Base-by-base conservation (phyloP, 1,284 basidiomycete genomes). In the Sphaerobolus stellatus region DNA sequence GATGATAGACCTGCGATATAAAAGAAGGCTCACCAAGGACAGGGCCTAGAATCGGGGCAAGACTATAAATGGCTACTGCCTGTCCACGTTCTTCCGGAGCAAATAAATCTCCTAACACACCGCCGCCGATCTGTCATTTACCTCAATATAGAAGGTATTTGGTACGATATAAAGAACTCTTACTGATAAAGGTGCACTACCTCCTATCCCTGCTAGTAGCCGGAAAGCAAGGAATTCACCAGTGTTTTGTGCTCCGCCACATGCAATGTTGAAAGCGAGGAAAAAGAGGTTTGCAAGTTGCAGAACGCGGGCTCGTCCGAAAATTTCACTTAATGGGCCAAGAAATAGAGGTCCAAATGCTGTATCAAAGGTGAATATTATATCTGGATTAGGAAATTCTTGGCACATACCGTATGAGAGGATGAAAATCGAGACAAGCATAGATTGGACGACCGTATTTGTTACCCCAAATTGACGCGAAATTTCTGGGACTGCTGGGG, bases 91-190 rank as follows among this genome's bases (percentile, higher is more conserved):
- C 76, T 55, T 90, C 84, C 0, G 85, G 66, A n/a, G 64, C 66
- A 79, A 83, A 92, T 43, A 86, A 75, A 66, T 92, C 90, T 2
- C 81, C 79, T 1, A 92, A 70, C 1, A 86, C 78, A 2, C 85
- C 90, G 40, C 86, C 88, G 55, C 84, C 83, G 31, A 83, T 70
- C 82, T 84, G 45, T 4, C 4, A 8, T 6, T 4, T 22, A n/a
- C 25, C 18, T 34, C 33, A 4, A 45, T 24, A 49, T 16, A 2
- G 18, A 18, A 48, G 18, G 18, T n/a, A 46, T 20, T 29, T 31
- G 34, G 6, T 13, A 27, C 28, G 18, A 28, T 13, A 31, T 13
- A 28, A 14, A 55, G 38, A 14, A 20, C 25, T 52, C 71, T 43
- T 63, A 86, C 83, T 8, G 82, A 70, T 25, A 87, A 67, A 24